These are phyloP conservation scores for Aspergillus japonicus DNA, from an alignment of 2,329 filamentous ascomycete species.

Conservation along the genomic window DNA sequence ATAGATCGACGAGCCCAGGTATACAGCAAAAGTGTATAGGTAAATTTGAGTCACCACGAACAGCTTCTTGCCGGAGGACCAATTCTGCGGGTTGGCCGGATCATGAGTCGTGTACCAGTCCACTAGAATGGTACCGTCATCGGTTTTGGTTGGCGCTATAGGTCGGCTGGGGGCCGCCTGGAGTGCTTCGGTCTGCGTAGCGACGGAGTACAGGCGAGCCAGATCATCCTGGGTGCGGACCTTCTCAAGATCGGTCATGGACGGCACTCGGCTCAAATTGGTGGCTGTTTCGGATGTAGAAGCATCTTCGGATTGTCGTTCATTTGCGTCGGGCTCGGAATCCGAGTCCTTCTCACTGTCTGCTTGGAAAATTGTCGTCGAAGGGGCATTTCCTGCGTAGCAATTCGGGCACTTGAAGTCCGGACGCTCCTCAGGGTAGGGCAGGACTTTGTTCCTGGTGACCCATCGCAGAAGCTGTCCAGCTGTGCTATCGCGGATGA, in stretches of 20 bases:
- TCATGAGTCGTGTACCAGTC: slow-evolving; percentile 6
- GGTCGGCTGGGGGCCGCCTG: slow-evolving; percentile 1
- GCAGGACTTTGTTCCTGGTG: not conserved
- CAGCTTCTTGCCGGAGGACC: not conserved
- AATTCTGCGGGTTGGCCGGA: slow-evolving; percentile 8
- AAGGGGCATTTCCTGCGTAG: not conserved
- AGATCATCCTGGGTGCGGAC: slow-evolving; percentile 1
- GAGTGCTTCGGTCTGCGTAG: slow-evolving; percentile 5
- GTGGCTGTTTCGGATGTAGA: not conserved
- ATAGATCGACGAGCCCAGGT: slow-evolving; percentile 10
- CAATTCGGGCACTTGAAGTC: slow-evolving; percentile 3
- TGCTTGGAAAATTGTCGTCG: not conserved
- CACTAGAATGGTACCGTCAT: slow-evolving; percentile 4
- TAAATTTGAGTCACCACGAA: slow-evolving; percentile 1
- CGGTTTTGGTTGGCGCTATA: slow-evolving; percentile 3
- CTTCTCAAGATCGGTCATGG: slow-evolving; percentile 5
- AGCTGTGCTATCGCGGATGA: slow-evolving; percentile 1
- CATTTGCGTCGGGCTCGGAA: not conserved
- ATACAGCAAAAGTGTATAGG: slow-evolving; percentile 9
- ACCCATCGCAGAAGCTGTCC: slow-evolving; percentile 4
- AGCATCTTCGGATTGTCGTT: not conserved
- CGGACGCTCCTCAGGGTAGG: slow-evolving; percentile 1
- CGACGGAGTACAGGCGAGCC: not conserved
- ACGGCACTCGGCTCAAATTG: slow-evolving; percentile 1
- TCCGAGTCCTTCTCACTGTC: not conserved